These are phyloP conservation scores for Scheffersomyces cryptocercus DNA, from an alignment of 1,139 yeast species.

Conservation along the genomic window DNA sequence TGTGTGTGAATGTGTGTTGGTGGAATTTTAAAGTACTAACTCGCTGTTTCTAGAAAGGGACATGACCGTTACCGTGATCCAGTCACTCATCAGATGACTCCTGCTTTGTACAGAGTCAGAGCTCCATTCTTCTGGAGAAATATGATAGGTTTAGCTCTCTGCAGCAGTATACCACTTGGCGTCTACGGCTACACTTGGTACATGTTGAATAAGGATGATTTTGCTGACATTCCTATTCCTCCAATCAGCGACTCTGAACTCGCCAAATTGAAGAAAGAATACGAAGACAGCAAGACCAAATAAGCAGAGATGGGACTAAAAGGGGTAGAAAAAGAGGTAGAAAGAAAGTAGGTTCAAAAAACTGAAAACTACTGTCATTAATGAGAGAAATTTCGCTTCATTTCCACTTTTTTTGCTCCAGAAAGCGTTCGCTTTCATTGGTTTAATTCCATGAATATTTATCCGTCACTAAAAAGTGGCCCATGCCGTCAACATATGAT, in stretches of 20 bases:
- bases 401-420: no score
- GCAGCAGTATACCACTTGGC: slow-evolving; percentile 64
- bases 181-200: slow-evolving; percentile 75
- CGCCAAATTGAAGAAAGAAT: slow-evolving; percentile 67
- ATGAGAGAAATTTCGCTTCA: not conserved
- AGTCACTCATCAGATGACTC: slow-evolving; percentile 84
- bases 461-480: no score
- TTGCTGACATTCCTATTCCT: slow-evolving; percentile 89
- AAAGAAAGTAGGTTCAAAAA: not conserved
- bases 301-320: not conserved
- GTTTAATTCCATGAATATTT: no score
- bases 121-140: slow-evolving; percentile 82
- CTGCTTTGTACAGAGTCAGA: slow-evolving; percentile 89
- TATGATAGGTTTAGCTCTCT: slow-evolving; percentile 57
- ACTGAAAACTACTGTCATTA: not conserved
- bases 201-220: slow-evolving; percentile 77
- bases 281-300: slow-evolving; percentile 45
- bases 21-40: slow-evolving; percentile 11
- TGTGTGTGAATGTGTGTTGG: not conserved
- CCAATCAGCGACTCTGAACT: slow-evolving; percentile 82
- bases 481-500: no score
- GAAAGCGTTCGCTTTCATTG: no score
- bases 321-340: not conserved
- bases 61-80: slow-evolving; percentile 65
- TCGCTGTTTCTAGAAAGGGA: slow-evolving; percentile 19